Conservation (phyloP, 1,139 yeast genomes). For the Fermentozyma sake region DNA sequence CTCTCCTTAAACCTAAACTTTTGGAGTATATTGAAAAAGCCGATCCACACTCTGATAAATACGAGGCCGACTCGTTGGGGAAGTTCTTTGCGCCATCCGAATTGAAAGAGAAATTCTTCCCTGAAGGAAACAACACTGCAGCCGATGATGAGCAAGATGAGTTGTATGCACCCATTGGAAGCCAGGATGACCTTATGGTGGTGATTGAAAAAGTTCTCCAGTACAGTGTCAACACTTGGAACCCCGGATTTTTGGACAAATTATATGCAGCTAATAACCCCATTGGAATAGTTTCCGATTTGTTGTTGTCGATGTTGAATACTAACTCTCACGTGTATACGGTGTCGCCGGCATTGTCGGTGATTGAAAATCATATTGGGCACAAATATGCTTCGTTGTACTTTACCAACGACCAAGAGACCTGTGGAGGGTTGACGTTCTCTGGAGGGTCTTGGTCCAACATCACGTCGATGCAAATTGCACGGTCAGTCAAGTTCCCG, state of each 20-base stretch:
- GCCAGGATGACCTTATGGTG: conserved; percentile 16
- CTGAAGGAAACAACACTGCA: conserved; percentile 6
- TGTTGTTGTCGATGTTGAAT: conserved; percentile 65
- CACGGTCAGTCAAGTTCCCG: conserved; percentile 63
- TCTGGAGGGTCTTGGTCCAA: conserved; percentile 90
- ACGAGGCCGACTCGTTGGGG: conserved; percentile 31
- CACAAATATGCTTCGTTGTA: conserved; percentile 65
- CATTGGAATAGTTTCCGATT: conserved; percentile 72
- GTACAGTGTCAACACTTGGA: conserved; percentile 82
- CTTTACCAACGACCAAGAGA: conserved; percentile 38
- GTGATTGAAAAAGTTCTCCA: conserved; percentile 57
- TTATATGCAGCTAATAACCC: conserved; percentile 83
- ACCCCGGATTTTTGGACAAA: conserved; percentile 80
- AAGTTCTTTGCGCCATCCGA: conserved; percentile 33
- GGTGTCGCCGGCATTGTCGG: conserved; percentile 77
- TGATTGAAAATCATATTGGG: conserved; percentile 68
- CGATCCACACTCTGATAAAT: conserved; percentile 26
- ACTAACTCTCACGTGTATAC: conserved; percentile 86
- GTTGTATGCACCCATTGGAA: conserved; percentile 1
- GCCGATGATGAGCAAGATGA: conserved; percentile 5
- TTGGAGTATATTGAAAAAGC: conserved; percentile 32
- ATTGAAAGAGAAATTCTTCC: conserved; percentile 23
- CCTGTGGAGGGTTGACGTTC: conserved; percentile 80
- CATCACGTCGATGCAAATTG: conserved; percentile 74
- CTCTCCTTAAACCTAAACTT: conserved; percentile 32